Conservation (phyloP, 2,329 filamentous ascomycete species). For the Cladosporium cucumerinum region DNA sequence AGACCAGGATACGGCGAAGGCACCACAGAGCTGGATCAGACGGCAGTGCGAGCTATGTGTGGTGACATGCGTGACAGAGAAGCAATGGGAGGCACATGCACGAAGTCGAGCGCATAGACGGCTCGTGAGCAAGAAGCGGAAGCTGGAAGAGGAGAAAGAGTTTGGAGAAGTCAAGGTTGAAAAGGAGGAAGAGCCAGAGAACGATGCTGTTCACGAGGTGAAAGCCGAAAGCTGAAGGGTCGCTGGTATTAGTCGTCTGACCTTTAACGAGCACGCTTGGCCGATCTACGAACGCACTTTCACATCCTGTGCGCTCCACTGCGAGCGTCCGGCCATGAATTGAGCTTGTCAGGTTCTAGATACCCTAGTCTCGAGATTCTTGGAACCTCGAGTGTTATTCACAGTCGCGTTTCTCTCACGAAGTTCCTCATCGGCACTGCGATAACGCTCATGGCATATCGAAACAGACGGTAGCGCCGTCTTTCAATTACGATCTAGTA, state of each 20-base stretch:
- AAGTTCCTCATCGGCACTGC: background rate
- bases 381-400: background rate
- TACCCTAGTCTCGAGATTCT: too few relatives aligned
- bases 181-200: background rate
- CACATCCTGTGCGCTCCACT: background rate
- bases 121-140: constrained; percentile 25
- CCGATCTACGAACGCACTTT: too few relatives aligned
- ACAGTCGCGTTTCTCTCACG: background rate
- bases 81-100: constrained; percentile 57
- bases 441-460: too few relatives aligned
- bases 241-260: background rate
- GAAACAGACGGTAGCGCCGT: background rate
- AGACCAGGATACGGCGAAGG: constrained; percentile 43
- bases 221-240: background rate
- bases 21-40: constrained; percentile 47
- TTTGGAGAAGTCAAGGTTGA: background rate
- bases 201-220: background rate
- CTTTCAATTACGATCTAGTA: background rate
- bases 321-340: background rate
- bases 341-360: too few relatives aligned
- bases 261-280: too few relatives aligned
- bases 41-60: constrained; percentile 70
- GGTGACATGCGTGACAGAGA: constrained; percentile 52
- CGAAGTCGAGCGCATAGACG: constrained; percentile 53
- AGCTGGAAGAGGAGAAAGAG: constrained; percentile 2